Evolutionary conservation across 2,329 filamentous ascomycete genomes (phyloP).

Genomic region (Neonectria hederae): DNA sequence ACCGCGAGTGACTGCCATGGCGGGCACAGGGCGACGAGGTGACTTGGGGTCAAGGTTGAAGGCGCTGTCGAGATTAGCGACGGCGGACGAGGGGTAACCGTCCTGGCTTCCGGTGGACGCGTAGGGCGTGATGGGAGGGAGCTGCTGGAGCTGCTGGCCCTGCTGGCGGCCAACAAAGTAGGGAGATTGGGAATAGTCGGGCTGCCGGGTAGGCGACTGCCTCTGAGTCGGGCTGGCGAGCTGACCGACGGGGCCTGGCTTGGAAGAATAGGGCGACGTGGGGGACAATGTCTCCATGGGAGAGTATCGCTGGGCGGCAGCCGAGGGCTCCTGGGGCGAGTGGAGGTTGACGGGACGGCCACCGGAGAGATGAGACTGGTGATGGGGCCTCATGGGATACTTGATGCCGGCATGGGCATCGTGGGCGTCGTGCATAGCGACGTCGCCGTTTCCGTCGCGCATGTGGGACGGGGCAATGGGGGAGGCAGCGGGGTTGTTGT

Average conservation of each 20-base stretch:
- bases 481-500: constrained; percentile 65
- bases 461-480: constrained; percentile 65
- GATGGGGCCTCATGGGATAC: constrained; percentile 82
- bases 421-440: constrained; percentile 85
- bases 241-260: constrained; percentile 69
- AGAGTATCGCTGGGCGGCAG: constrained; percentile 90
- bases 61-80: constrained; percentile 75
- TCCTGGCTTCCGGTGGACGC: constrained; percentile 67
- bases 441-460: constrained; percentile 78
- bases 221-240: constrained; percentile 65
- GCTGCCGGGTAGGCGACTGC: constrained; percentile 81
- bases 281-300: constrained; percentile 93
- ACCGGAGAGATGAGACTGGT: constrained; percentile 75
- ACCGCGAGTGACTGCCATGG: constrained; percentile 62
- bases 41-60: constrained; percentile 67
- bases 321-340: constrained; percentile 75
- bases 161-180: constrained; percentile 61
- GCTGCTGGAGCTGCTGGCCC: constrained; percentile 76
- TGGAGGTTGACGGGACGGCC: constrained; percentile 70
- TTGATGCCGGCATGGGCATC: constrained; percentile 88
- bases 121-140: constrained; percentile 78
- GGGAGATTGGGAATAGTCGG: constrained; percentile 68
- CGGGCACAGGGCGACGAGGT: constrained; percentile 63
- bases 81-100: constrained; percentile 77
- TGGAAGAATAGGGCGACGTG: constrained; percentile 76